A percentile compares a stretch with the other conserved stretches of the same genome.
phyloP scores from a whole-genome alignment of 495 filamentous ascomycete genomes.

The Neurospora pannonica region DNA sequence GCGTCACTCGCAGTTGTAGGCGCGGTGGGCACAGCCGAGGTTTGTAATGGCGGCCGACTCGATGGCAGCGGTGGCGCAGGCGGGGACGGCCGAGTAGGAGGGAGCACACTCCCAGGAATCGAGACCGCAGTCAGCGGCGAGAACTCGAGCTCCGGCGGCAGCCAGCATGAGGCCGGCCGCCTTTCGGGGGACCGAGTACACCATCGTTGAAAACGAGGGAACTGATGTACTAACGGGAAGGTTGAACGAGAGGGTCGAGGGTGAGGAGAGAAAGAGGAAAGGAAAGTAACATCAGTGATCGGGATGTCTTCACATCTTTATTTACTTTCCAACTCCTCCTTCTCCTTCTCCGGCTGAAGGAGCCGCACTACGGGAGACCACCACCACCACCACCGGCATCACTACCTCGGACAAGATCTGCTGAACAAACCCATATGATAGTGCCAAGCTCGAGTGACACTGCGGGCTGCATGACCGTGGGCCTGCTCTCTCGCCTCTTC shows the following conservation, averaged over 20 bases:
- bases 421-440: background rate
- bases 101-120: background rate
- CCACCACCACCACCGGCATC: background rate
- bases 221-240: background rate
- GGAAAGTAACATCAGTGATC: background rate
- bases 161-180: background rate
- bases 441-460: background rate
- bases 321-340: background rate
- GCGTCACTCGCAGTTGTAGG: slow-evolving; percentile 1
- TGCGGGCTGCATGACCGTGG: background rate
- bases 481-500: background rate
- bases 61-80: slow-evolving; percentile 4
- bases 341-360: background rate
- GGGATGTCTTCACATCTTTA: background rate
- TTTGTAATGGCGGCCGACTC: background rate
- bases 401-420: background rate
- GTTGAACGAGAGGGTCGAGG: background rate
- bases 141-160: background rate
- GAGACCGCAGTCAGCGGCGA: background rate
- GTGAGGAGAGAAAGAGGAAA: background rate
- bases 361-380: background rate
- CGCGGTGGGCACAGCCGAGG: background rate
- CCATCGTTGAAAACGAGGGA: background rate
- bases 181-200: background rate
- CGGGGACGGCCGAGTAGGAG: background rate